Evolutionary conservation across 2,329 filamentous ascomycete species (phyloP).

Genomic region (Fusarium sororula): DNA sequence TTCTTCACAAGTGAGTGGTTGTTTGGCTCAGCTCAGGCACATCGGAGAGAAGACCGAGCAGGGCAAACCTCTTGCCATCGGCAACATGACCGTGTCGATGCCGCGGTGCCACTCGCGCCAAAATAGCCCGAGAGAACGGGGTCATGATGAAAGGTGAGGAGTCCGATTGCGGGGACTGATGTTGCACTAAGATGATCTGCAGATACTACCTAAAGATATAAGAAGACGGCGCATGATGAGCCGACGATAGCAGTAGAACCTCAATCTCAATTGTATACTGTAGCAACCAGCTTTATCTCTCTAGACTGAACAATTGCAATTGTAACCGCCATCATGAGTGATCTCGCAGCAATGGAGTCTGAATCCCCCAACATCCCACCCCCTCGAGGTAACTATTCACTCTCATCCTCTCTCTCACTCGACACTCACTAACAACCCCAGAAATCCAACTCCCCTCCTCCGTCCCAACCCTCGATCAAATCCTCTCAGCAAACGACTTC

Average conservation of each 20-base stretch:
- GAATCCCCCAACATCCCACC: constrained; percentile 39
- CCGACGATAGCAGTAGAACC: neutral
- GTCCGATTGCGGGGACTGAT: constrained; percentile 31
- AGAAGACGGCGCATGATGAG: neutral
- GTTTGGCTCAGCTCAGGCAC: neutral
- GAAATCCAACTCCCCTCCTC: constrained; percentile 22
- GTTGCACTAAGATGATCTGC: neutral
- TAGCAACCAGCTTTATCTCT: neutral
- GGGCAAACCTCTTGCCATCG: neutral
- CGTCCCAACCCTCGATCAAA: constrained; percentile 32
- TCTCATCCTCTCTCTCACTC: neutral
- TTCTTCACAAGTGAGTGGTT: neutral
- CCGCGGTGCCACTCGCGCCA: constrained; percentile 16
- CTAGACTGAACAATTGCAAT: neutral
- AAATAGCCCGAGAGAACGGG: constrained; percentile 11
- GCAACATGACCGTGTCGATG: constrained; percentile 6
- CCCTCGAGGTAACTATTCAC: constrained; percentile 25
- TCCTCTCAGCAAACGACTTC: constrained; percentile 62
- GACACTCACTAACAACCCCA: neutral
- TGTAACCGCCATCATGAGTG: constrained; percentile 30
- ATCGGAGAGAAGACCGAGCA: constrained; percentile 19
- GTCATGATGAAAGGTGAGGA: constrained; percentile 18
- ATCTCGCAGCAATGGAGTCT: constrained; percentile 42
- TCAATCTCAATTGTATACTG: neutral
- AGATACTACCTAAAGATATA: neutral